Evolutionary conservation across 352 stramenopile species (phyloP).

Genomic region (Aphanomyces astaci): DNA sequence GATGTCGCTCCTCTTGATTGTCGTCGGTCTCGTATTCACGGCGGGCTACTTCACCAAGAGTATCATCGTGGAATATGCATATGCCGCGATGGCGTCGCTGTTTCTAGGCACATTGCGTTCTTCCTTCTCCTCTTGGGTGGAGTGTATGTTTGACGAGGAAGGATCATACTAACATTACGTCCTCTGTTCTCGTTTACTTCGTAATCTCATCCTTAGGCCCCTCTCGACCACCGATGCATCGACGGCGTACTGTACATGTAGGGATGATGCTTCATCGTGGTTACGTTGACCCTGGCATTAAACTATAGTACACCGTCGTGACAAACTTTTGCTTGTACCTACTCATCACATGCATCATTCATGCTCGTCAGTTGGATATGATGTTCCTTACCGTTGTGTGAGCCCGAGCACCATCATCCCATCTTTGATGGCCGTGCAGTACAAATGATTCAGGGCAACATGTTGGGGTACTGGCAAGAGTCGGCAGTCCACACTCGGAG

Average conservation of each 20-base stretch:
- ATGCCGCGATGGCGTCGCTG: slow-evolving; percentile 57
- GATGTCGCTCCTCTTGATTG: slow-evolving; percentile 45
- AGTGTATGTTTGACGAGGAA: slow-evolving; percentile 65
- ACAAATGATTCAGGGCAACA: slow-evolving; percentile 99
- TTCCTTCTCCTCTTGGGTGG: slow-evolving; percentile 85
- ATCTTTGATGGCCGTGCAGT: slow-evolving; percentile 98
- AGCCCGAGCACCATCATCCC: slow-evolving; percentile 99
- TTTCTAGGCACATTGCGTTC: slow-evolving; percentile 71
- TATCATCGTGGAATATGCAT: slow-evolving; percentile 50
- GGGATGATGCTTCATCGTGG: not conserved
- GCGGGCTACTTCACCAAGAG: slow-evolving; percentile 75
- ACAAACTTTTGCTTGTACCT: slow-evolving; percentile 95
- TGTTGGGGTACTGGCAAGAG: slow-evolving; percentile 96
- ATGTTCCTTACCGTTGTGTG: slow-evolving; percentile 84
- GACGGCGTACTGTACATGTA: no score
- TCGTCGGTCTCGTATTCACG: slow-evolving; percentile 71
- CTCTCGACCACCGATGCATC: no score
- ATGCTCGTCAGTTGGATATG: no score
- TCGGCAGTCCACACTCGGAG: slow-evolving; percentile 90
- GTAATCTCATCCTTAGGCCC: no score
- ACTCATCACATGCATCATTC: not conserved
- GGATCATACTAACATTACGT: not conserved
- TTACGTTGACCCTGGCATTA: slow-evolving; percentile 83
- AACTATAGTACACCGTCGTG: slow-evolving; percentile 97
- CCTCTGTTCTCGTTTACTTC: no score